phyloP scores from a whole-genome alignment of 192 early-diverging fungal genomes.

The Backusella australiensis region DNA sequence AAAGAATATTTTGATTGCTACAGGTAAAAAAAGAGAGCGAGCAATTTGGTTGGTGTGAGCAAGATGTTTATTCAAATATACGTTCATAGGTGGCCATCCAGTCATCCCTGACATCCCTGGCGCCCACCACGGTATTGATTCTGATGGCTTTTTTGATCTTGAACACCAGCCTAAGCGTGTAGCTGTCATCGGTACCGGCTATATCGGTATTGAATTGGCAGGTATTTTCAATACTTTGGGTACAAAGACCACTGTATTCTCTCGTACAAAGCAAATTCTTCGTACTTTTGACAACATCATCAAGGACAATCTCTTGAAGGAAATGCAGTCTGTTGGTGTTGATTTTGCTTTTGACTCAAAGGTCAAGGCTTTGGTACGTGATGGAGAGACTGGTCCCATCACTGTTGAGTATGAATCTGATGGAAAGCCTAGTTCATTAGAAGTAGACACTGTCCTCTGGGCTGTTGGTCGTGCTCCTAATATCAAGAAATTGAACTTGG shows the following conservation, averaged over 20 bases:
- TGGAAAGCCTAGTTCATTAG: conserved; percentile 43
- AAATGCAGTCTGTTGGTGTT: conserved; percentile 76
- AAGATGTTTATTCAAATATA: background rate
- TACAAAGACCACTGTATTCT: conserved; percentile 77
- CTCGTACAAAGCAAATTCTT: conserved; percentile 83
- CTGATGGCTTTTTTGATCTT: conserved; percentile 96
- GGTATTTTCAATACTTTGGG: conserved; percentile 93
- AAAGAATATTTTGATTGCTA: conserved; percentile 91
- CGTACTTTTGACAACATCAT: conserved; percentile 85
- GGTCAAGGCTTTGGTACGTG: conserved; percentile 61
- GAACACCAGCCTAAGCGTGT: conserved; percentile 89
- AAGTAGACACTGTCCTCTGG: conserved; percentile 87
- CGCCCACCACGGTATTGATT: conserved; percentile 83
- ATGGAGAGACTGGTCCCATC: conserved; percentile 51
- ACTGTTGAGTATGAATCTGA: conserved; percentile 43
- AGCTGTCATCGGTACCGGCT: conserved; percentile 87
- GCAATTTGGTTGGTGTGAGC: background rate
- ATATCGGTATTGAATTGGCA: conserved; percentile 96
- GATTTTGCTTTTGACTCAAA: conserved; percentile 69
- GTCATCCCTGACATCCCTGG: conserved; percentile 75
- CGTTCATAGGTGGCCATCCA: conserved; percentile 59
- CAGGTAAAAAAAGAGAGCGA: conserved; percentile 45
- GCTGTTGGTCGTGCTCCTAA: conserved; percentile 88
- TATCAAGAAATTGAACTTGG: conserved; percentile 68
- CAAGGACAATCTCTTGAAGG: conserved; percentile 72